A percentile compares a stretch with the other conserved stretches of the same genome.
These are phyloP conservation scores for Clonostachys sp. DNA, from an alignment of 2,329 filamentous ascomycete genomes.

Conservation along the genomic window DNA sequence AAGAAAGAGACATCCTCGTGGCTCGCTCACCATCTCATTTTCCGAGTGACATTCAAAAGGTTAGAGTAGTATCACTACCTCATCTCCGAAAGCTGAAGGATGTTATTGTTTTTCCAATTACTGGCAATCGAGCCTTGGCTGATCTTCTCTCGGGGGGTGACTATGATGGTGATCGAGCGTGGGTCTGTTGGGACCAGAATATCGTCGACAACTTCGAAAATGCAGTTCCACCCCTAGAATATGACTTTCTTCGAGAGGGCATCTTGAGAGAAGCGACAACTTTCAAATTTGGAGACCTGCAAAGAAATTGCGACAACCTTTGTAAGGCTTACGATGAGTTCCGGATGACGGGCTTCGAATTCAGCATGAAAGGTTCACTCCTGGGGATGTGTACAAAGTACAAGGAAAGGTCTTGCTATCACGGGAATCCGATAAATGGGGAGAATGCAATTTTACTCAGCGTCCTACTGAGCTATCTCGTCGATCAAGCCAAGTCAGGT, in stretches of 20 bases:
- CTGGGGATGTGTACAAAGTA: conserved; percentile 62
- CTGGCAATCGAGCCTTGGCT: conserved; percentile 59
- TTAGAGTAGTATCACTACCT: conserved; percentile 51
- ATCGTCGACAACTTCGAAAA: conserved; percentile 67
- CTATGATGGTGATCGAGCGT: conserved; percentile 76
- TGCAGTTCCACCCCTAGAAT: conserved; percentile 24
- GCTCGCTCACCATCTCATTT: conserved; percentile 67
- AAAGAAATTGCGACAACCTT: conserved; percentile 18
- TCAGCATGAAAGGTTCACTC: conserved; percentile 50
- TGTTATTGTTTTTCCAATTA: conserved; percentile 70
- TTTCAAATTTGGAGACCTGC: conserved; percentile 39
- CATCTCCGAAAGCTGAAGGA: conserved; percentile 67
- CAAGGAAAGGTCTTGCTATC: conserved; percentile 61
- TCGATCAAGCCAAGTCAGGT: conserved; percentile 55
- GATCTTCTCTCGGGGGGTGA: conserved; percentile 73
- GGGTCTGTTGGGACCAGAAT: conserved; percentile 68
- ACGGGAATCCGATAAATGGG: conserved; percentile 42
- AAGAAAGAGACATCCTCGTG: conserved; percentile 59
- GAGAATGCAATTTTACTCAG: conserved; percentile 41
- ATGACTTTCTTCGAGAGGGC: conserved; percentile 36
- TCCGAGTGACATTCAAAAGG: conserved; percentile 68
- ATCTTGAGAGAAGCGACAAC: conserved; percentile 37
- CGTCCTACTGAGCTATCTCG: conserved; percentile 44
- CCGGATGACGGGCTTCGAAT: conserved; percentile 48
- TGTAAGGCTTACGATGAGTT: conserved; percentile 32